Evolutionary conservation across 2,329 filamentous ascomycete genomes (phyloP).

Genomic region (Ophiobolus disseminans): DNA sequence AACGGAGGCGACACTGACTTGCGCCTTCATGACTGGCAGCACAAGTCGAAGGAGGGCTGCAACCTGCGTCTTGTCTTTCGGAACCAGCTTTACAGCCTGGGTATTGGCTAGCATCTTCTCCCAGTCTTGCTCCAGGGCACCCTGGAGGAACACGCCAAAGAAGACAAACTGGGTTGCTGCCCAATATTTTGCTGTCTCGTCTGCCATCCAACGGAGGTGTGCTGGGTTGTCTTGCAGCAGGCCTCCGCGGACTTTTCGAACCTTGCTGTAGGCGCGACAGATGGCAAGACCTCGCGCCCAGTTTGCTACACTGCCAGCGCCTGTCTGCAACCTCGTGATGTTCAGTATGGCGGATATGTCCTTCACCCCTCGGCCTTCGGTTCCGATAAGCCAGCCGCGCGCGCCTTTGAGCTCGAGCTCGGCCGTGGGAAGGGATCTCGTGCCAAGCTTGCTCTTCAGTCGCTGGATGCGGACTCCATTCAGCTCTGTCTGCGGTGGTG

Average conservation of each 20-base stretch:
- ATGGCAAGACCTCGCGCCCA: slow-evolving; percentile 65
- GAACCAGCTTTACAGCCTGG: slow-evolving; percentile 28
- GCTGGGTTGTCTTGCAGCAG: slow-evolving; percentile 61
- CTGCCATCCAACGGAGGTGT: slow-evolving; percentile 66
- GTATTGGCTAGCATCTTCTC: slow-evolving; percentile 32
- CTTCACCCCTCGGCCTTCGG: slow-evolving; percentile 69
- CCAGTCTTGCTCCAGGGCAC: slow-evolving; percentile 58
- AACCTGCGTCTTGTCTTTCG: slow-evolving; percentile 20
- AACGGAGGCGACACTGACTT: slow-evolving; percentile 44
- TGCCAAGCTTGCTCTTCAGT: slow-evolving; percentile 76
- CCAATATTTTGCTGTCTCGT: slow-evolving; percentile 63
- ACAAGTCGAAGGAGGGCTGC: slow-evolving; percentile 30
- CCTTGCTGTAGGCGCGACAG: slow-evolving; percentile 64
- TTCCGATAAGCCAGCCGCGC: slow-evolving; percentile 65
- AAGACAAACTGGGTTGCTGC: slow-evolving; percentile 64
- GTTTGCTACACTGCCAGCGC: slow-evolving; percentile 61
- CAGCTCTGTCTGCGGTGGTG: slow-evolving; percentile 51
- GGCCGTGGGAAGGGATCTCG: slow-evolving; percentile 72
- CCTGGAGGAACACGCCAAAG: slow-evolving; percentile 63
- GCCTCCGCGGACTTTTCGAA: slow-evolving; percentile 59
- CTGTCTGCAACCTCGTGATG: slow-evolving; percentile 68
- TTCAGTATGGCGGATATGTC: slow-evolving; percentile 74
- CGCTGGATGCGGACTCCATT: slow-evolving; percentile 74
- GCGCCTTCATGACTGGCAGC: slow-evolving; percentile 34
- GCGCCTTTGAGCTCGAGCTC: slow-evolving; percentile 65